Evolutionary conservation across 2,329 filamentous ascomycete genomes (phyloP).

Genomic region (Lecanicillium sp.): DNA sequence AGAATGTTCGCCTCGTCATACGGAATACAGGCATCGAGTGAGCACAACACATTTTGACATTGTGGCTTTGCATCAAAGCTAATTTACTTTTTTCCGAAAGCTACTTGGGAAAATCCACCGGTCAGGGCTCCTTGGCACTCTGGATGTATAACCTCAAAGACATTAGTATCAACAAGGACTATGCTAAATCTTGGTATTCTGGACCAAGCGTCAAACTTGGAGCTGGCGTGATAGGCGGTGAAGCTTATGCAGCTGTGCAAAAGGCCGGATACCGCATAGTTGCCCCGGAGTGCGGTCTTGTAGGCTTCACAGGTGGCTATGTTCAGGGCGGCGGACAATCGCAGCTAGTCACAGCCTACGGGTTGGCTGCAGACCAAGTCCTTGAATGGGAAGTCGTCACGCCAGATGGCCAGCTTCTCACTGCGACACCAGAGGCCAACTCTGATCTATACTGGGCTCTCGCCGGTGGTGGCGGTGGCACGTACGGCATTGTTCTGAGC

Average conservation of each 20-base stretch:
- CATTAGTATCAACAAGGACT: slow-evolving; percentile 15
- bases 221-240: slow-evolving; percentile 37
- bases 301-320: slow-evolving; percentile 49
- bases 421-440: slow-evolving; percentile 34
- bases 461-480: slow-evolving; percentile 44
- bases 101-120: slow-evolving; percentile 42
- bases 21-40: slow-evolving; percentile 44
- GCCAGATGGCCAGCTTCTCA: slow-evolving; percentile 32
- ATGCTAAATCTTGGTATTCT: too few relatives aligned
- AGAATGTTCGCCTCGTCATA: slow-evolving; percentile 38
- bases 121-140: slow-evolving; percentile 36
- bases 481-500: slow-evolving; percentile 41
- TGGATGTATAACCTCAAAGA: slow-evolving; percentile 40
- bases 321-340: slow-evolving; percentile 48
- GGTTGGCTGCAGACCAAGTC: slow-evolving; percentile 47
- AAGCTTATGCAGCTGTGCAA: slow-evolving; percentile 30
- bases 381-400: slow-evolving; percentile 43
- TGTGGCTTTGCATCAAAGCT: too few relatives aligned
- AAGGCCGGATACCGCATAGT: slow-evolving; percentile 29
- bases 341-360: slow-evolving; percentile 37
- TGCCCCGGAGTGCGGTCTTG: slow-evolving; percentile 35
- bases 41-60: too few relatives aligned
- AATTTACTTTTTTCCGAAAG: too few relatives aligned
- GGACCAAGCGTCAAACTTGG: slow-evolving; percentile 40
- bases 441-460: slow-evolving; percentile 52